Evolutionary conservation across 352 stramenopile species (phyloP), one percentile per base, ranked within the genome.

Genomic region (Pythium myriotylum): DNA sequence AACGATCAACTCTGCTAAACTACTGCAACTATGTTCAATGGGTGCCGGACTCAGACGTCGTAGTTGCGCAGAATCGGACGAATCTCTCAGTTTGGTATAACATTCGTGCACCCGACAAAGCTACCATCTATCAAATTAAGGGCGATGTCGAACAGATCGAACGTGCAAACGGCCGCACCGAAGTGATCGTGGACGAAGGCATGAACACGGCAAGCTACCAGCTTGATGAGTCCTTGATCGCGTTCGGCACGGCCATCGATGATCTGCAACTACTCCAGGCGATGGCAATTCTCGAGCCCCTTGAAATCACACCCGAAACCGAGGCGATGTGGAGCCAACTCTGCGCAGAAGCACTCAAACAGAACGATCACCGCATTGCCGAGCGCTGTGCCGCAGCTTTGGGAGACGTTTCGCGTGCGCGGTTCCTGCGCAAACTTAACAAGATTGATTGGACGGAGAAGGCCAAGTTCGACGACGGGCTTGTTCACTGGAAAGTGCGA

Each of bases 21-120:
- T 97, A 97, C 73, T 98, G 92, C 76, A 97, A 92, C 62, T 98
- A 98, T 67, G 94, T 98, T 40, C 93, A 98, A 71, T 98, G 95
- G 95, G 94, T 98, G 9, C 95, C 94, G n/a, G 86, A 96, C 29
- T 97, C 84, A 53, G 93, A 98, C 61, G 95, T 98, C 8, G 91
- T 98, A 2, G 95, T 98, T 8, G 93, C 95, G 7, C 94, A 98
- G 64, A 97, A 96, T 65, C 86, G 93, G 20, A 75, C 69, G 10
- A 97, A 91, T 46, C 58, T 98, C 8, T 97, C 89, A 27, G 91
- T 98, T 22, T 98, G 95, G 95, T 98, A 98, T 82, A 98, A 98
- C 60, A 98, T 98, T 51, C 86, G 87, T 40, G 79, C 87, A 4
- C 91, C 93, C 0, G 92, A 98, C 61, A 97, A 98, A 70, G 86